Evolutionary conservation across 2,329 filamentous ascomycete species (phyloP).

Genomic region (Pestalotiopsis sp.): DNA sequence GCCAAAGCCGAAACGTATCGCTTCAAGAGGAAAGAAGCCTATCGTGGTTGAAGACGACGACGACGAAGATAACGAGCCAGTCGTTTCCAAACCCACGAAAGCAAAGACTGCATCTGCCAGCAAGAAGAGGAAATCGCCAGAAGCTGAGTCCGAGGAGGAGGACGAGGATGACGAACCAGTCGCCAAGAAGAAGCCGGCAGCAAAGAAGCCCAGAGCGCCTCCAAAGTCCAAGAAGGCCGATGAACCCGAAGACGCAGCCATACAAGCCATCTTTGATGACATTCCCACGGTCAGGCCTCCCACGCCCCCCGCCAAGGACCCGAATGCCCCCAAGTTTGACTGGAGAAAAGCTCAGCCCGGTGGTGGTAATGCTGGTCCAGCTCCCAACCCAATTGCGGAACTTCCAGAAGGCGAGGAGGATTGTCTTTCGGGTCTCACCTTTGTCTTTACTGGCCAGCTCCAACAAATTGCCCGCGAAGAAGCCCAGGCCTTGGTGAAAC

Average conservation of each 20-base stretch:
- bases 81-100: conserved; percentile 32
- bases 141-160: conserved; percentile 54
- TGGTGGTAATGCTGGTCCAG: conserved; percentile 63
- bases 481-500: conserved; percentile 83
- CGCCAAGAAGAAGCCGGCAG: conserved; percentile 55
- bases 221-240: conserved; percentile 70
- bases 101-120: conserved; percentile 30
- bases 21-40: conserved; percentile 44
- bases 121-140: conserved; percentile 63
- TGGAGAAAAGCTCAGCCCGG: conserved; percentile 66
- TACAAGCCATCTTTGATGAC: conserved; percentile 84
- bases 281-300: conserved; percentile 84
- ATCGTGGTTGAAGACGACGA: conserved; percentile 34
- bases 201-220: conserved; percentile 60
- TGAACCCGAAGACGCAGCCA: conserved; percentile 67
- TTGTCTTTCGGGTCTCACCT: conserved; percentile 85
- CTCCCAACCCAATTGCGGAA: conserved; percentile 66
- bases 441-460: conserved; percentile 93
- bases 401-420: conserved; percentile 84
- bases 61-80: conserved; percentile 26
- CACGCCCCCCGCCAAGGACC: conserved; percentile 75
- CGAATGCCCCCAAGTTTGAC: conserved; percentile 73
- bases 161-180: conserved; percentile 56
- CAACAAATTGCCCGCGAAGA: conserved; percentile 82
- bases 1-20: conserved; percentile 62